These are phyloP conservation scores for Saposhnikovia divaricata DNA, from an alignment of 129 eudicot species.

Conservation along the genomic window DNA sequence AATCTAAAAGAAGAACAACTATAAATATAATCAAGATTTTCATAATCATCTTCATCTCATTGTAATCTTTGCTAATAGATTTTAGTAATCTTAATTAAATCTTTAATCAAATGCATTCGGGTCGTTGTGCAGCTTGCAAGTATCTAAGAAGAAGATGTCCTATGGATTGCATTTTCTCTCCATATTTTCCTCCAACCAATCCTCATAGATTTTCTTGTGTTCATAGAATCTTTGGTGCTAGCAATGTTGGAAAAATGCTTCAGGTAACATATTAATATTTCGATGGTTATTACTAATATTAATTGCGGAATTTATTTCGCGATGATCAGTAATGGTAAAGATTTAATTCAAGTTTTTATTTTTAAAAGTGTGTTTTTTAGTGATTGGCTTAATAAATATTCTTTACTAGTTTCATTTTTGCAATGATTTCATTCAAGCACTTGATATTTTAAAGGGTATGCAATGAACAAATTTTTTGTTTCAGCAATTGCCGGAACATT, in stretches of 20 bases:
- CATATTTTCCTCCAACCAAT: constrained; percentile 29
- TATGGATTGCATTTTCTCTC: constrained; percentile 30
- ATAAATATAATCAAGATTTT: constrained; percentile 2
- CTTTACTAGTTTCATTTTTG: not conserved
- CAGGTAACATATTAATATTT: constrained; percentile 18
- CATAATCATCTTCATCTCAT: not conserved
- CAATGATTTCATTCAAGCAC: not conserved
- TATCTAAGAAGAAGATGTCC: constrained; percentile 42
- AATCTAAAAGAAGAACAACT: not conserved
- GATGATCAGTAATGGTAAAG: not conserved
- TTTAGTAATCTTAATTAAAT: not conserved
- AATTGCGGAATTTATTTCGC: not conserved
- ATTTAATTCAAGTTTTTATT: no score
- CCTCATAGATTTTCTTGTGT: constrained; percentile 35
- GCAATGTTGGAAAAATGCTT: constrained; percentile 35
- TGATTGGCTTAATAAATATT: not conserved
- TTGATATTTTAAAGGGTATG: no score
- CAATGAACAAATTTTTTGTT: not conserved
- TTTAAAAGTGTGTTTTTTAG: no score
- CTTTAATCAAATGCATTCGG: constrained; percentile 8
- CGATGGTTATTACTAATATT: not conserved
- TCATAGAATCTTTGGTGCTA: constrained; percentile 42
- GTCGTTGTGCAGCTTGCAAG: constrained; percentile 46
- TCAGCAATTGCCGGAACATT: constrained; percentile 25
- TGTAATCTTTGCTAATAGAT: not conserved